Evolutionary conservation across 495 filamentous ascomycete species (phyloP).

Genomic region (Sordaria brevicollis): DNA sequence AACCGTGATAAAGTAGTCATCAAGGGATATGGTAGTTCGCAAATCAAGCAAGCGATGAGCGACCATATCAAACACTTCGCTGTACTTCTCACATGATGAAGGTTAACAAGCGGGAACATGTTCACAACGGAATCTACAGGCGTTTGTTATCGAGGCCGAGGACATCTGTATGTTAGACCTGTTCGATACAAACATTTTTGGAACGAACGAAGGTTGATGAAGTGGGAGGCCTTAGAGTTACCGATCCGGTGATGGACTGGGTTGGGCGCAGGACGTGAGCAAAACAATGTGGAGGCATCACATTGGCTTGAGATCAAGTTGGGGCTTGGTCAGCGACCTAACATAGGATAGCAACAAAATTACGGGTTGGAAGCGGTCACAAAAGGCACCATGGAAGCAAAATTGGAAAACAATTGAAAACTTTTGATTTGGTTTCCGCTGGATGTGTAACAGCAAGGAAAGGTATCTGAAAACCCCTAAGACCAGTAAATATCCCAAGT

Average conservation of each 20-base stretch:
- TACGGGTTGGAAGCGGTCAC: neutral
- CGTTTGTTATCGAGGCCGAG: neutral
- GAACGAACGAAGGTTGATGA: neutral
- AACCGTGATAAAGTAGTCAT: neutral
- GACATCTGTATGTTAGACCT: neutral
- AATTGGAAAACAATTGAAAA: neutral
- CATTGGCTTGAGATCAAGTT: too few relatives aligned
- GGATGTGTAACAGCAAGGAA: neutral
- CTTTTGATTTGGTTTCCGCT: neutral
- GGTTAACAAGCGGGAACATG: neutral
- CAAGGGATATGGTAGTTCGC: neutral
- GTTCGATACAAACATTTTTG: neutral
- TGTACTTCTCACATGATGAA: neutral
- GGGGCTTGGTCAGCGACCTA: neutral
- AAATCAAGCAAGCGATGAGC: neutral
- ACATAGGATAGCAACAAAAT: neutral
- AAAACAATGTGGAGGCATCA: neutral
- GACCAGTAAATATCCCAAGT: neutral
- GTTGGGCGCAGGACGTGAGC: too few relatives aligned
- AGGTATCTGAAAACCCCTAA: neutral
- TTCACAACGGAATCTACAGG: neutral
- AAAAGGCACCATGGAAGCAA: neutral
- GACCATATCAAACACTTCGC: neutral
- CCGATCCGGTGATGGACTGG: too few relatives aligned
- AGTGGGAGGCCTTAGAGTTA: too few relatives aligned